Percentiles rank a stretch among this genome's conserved stretches.
Evolutionary conservation across 495 filamentous ascomycete species (phyloP).

Genomic region (Penicillium odoratum): DNA sequence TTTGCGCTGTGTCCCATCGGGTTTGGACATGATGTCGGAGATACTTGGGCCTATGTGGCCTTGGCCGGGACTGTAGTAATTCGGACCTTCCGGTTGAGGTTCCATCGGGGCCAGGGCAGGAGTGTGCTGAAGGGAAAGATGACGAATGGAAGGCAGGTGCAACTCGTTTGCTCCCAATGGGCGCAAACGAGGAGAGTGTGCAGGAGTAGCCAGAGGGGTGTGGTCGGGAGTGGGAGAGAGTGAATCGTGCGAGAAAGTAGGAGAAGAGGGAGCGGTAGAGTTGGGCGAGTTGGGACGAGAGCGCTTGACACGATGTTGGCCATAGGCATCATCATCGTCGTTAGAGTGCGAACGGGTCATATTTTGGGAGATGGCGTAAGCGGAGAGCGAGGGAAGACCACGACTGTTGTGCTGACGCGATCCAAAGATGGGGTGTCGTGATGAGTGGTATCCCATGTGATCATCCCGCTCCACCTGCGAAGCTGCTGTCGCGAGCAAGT

Average conservation of each 20-base stretch:
- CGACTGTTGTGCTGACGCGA: conserved; percentile 62
- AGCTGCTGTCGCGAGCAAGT: conserved; percentile 87
- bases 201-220: conserved; percentile 92
- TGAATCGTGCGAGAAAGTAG: conserved; percentile 97
- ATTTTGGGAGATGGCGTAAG: conserved; percentile 73
- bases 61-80: conserved; percentile 56
- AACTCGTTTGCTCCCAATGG: conserved; percentile 69
- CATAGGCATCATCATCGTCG: conserved; percentile 73
- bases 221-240: conserved; percentile 95
- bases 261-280: conserved; percentile 93
- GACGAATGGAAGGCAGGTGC: conserved; percentile 84
- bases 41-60: conserved; percentile 68
- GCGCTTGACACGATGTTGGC: conserved; percentile 75
- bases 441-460: conserved; percentile 45
- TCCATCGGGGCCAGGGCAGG: conserved; percentile 93
- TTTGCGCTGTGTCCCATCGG: conserved; percentile 86
- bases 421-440: conserved; percentile 51
- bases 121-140: conserved; percentile 81
- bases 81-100: conserved; percentile 61
- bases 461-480: conserved; percentile 84
- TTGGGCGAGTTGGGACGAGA: conserved; percentile 91
- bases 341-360: conserved; percentile 93
- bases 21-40: conserved; percentile 86
- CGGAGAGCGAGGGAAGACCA: conserved; percentile 74
- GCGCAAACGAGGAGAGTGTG: conserved; percentile 88